These are phyloP conservation scores for Colletotrichum melonis DNA, from an alignment of 2,329 filamentous ascomycete genomes.

Conservation along the genomic window DNA sequence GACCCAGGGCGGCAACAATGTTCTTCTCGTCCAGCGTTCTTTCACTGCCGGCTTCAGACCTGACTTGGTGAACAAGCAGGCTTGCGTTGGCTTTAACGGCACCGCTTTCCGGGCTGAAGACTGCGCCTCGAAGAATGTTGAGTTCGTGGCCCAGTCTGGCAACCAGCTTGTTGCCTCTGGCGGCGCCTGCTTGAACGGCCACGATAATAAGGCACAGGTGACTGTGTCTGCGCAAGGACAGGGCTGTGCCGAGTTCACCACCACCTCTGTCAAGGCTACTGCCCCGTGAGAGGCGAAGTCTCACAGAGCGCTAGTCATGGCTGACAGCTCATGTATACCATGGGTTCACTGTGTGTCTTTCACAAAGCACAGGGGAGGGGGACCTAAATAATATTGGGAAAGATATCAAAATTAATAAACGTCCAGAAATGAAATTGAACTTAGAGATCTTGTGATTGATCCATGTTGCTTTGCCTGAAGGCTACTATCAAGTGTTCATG, in stretches of 20 bases:
- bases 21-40: constrained; percentile 50
- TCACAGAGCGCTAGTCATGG: neutral
- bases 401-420: neutral
- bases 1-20: constrained; percentile 44
- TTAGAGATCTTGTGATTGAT: too few species aligned
- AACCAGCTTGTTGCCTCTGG: constrained; percentile 42
- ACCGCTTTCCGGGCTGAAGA: constrained; percentile 50
- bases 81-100: constrained; percentile 53
- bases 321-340: neutral
- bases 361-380: neutral
- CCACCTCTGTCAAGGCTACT: constrained; percentile 41
- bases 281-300: constrained; percentile 9
- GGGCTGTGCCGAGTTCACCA: constrained; percentile 45
- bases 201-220: constrained; percentile 46
- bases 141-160: constrained; percentile 43
- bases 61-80: constrained; percentile 50
- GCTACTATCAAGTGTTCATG: too few species aligned
- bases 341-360: too few species aligned
- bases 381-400: neutral
- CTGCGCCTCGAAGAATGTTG: constrained; percentile 42
- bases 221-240: constrained; percentile 42
- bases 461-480: too few species aligned
- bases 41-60: constrained; percentile 51
- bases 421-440: too few species aligned
- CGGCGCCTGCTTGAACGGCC: constrained; percentile 48